Evolutionary conservation across 805 yeast genomes (phyloP).

Genomic region (Candida vartiovaarae): DNA sequence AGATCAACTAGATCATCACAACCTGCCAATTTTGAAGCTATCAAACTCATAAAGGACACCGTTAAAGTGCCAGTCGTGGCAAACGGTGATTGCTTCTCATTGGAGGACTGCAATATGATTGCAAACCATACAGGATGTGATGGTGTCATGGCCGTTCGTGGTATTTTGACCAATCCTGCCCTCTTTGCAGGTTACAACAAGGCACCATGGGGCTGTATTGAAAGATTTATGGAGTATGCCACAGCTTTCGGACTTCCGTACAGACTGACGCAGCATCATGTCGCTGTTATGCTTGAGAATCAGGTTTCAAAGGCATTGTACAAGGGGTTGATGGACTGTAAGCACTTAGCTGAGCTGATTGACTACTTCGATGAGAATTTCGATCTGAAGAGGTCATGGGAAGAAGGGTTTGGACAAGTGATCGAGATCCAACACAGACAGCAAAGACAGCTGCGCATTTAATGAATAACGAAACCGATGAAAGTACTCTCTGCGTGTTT

Average conservation of each 20-base stretch:
- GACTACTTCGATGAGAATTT: conserved; percentile 80
- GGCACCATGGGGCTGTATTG: conserved; percentile 92
- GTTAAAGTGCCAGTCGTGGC: conserved; percentile 80
- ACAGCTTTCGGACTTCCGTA: conserved; percentile 81
- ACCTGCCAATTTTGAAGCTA: conserved; percentile 81
- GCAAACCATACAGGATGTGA: conserved; percentile 65
- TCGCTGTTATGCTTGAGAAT: conserved; percentile 76
- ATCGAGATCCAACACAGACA: conserved; percentile 38
- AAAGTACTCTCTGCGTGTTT: too few species aligned
- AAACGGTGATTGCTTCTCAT: conserved; percentile 85
- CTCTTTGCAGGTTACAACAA: conserved; percentile 64
- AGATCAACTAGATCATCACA: conserved; percentile 76
- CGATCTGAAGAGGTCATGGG: conserved; percentile 57
- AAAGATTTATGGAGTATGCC: conserved; percentile 71
- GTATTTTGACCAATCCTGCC: conserved; percentile 80
- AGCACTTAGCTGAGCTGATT: conserved; percentile 52
- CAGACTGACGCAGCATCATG: conserved; percentile 78
- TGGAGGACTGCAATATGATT: conserved; percentile 58
- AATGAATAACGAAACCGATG: neutral
- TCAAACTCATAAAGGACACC: conserved; percentile 46
- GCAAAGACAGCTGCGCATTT: conserved; percentile 24
- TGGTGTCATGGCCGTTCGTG: conserved; percentile 96
- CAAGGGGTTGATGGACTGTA: conserved; percentile 57
- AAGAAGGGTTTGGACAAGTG: conserved; percentile 57
- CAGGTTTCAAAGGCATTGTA: conserved; percentile 39